Evolutionary conservation across 129 eudicot species (phyloP), one percentile per base, ranked within the genome.

Genomic region (Silybum marianum): DNA sequence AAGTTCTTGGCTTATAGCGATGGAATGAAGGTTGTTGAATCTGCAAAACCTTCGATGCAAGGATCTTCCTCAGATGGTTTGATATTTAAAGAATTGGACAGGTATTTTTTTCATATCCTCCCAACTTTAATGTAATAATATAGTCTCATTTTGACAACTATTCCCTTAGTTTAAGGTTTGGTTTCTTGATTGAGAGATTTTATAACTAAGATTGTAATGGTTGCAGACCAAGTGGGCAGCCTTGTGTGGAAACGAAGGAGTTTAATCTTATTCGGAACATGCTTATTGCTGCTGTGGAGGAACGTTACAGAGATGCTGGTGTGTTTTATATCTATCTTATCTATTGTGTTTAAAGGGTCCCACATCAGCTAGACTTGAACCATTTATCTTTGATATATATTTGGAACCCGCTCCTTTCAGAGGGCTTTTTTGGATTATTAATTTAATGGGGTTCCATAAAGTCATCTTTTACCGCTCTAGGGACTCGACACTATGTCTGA

Each of bases 241-340:
- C 92, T 6, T 90, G 94, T 75, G 82, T 87, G 54, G 98, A 92
- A 80, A 89, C 95, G 2, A 82, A 87, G 84, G 99, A 95, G 83
- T 92, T 95, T 67, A 80, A 85, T 86, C 89, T 92, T 71, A 82
- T 95, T 69, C 84, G 95, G 36, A 95, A 95, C 87, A 95, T 95
- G 99, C 90, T 85, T 73, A 78, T 84, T 83, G 98, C 99, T 38
- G 95, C 94, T 19, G 89, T 83, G 42, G 99, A 92, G 84, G 99
- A 92, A 77, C 97, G 99, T 24, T 95, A 95, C 80, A 80, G 78
- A 48, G 99, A 92, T 81, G 99, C 99, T 78, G 99, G 97, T 94
- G 78, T 68, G 63, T 24, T 74, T 38, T 6, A 10, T 30, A 6
- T 76, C 10, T 25, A 8, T 40, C 18, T 14, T 39, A 69, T 72